These are phyloP conservation scores for Penicillium simplicissimum DNA, from an alignment of 495 filamentous ascomycete genomes.

Conservation along the genomic window DNA sequence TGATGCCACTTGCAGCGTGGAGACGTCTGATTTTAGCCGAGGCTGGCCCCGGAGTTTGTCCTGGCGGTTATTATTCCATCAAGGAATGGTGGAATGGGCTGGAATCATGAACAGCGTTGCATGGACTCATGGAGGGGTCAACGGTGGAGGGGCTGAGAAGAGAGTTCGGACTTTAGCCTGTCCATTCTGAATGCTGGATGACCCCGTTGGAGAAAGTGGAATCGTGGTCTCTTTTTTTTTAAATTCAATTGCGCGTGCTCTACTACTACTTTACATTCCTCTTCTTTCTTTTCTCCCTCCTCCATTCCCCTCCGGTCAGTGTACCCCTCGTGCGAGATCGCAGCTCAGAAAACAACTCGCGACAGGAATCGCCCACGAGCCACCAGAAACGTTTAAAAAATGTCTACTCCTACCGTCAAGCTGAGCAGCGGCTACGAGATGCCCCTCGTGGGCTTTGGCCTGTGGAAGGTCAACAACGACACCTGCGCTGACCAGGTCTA, in stretches of 20 bases:
- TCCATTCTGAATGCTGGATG: neutral
- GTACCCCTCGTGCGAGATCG: no score
- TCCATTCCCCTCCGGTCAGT: neutral
- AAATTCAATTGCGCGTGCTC: conserved; percentile 4
- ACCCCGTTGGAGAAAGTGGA: neutral
- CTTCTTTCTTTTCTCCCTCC: neutral
- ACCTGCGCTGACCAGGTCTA: conserved; percentile 80
- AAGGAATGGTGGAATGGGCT: no score
- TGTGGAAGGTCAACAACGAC: conserved; percentile 86
- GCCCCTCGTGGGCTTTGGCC: conserved; percentile 79
- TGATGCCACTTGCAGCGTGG: no score
- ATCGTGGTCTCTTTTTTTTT: conserved; percentile 1
- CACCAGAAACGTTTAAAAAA: neutral
- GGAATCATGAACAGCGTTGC: no score
- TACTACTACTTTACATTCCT: no score
- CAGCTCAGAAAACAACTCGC: no score
- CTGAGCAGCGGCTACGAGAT: conserved; percentile 79
- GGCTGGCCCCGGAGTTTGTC: no score
- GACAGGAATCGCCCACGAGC: no score
- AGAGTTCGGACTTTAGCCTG: conserved; percentile 5
- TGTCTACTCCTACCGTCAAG: conserved; percentile 58
- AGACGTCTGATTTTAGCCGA: no score
- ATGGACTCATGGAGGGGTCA: neutral
- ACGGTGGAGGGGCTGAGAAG: neutral
- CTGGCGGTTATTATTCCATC: no score